Conservation (phyloP, 805 yeast genomes). For the Jamesozyma hellenica region DNA sequence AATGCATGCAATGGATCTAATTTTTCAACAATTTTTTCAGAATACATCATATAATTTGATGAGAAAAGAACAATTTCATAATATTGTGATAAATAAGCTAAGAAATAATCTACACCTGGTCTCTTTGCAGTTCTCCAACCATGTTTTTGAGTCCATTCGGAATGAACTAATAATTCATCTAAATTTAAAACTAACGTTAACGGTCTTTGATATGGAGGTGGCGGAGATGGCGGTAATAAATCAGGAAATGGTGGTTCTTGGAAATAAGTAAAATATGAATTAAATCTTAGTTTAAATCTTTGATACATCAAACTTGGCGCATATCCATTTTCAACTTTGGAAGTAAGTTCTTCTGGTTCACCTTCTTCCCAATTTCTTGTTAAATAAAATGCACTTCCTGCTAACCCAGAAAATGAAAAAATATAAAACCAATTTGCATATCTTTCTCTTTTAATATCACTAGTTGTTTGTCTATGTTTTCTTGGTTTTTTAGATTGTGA, state of each 20-base stretch:
- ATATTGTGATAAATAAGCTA: conserved; percentile 89
- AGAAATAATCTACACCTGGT: conserved; percentile 94
- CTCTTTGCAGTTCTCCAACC: conserved; percentile 99
- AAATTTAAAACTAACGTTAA: conserved; percentile 78
- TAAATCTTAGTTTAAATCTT: conserved; percentile 62
- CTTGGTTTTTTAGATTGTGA: conserved; percentile 25
- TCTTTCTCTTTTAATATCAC: conserved; percentile 74
- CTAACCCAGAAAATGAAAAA: conserved; percentile 36
- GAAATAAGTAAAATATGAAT: conserved; percentile 70
- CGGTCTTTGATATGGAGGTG: conserved; percentile 87
- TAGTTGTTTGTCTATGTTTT: conserved; percentile 56
- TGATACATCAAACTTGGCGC: conserved; percentile 53
- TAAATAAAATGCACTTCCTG: conserved; percentile 54
- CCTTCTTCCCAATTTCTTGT: conserved; percentile 79
- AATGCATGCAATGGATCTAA: conserved; percentile 90
- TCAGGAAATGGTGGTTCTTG: conserved; percentile 91
- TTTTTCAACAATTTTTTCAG: conserved; percentile 75
- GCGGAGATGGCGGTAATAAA: conserved; percentile 82
- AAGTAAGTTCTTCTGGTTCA: conserved; percentile 52
- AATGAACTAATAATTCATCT: conserved; percentile 84
- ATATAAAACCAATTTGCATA: conserved; percentile 68
- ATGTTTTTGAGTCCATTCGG: conserved; percentile 80
- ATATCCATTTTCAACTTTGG: conserved; percentile 55
- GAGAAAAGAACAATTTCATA: conserved; percentile 91
- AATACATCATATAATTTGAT: conserved; percentile 73